phyloP scores from a whole-genome alignment of 1,284 basidiomycete species.

The Ustilago lituana region DNA sequence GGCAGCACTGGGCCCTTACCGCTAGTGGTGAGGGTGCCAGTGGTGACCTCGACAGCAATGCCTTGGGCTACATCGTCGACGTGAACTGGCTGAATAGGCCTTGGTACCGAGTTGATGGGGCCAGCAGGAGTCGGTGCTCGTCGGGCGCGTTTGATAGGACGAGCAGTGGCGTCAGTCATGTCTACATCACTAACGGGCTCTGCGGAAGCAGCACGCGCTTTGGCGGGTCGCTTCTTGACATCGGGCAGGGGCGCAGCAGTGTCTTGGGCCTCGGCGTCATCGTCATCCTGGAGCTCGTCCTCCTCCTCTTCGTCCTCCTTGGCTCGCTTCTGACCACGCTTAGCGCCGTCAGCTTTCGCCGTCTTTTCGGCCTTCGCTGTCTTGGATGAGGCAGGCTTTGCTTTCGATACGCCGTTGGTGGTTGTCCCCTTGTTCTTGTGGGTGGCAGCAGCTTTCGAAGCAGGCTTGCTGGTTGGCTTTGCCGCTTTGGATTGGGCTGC shows the following conservation, averaged over 20 bases:
- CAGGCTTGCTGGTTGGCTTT: conserved; percentile 23
- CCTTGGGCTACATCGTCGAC: conserved; percentile 30
- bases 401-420: conserved; percentile 14
- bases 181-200: conserved; percentile 34
- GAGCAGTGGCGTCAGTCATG: conserved; percentile 30
- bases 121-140: conserved; percentile 44
- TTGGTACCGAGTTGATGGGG: conserved; percentile 47
- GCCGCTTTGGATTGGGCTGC: conserved; percentile 23
- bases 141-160: conserved; percentile 34
- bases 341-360: conserved; percentile 6
- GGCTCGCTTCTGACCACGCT: conserved; percentile 43
- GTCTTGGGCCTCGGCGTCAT: conserved; percentile 21
- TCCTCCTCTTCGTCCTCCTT: conserved; percentile 37
- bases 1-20: conserved; percentile 46
- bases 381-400: conserved; percentile 17
- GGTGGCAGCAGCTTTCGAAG: conserved; percentile 14
- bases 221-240: conserved; percentile 27
- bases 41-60: conserved; percentile 35
- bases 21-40: conserved; percentile 8
- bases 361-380: conserved; percentile 3
- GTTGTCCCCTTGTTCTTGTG: conserved; percentile 16
- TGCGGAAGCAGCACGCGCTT: conserved; percentile 21
- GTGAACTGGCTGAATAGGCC: conserved; percentile 35
- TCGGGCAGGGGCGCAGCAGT: conserved; percentile 33
- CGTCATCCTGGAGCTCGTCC: conserved; percentile 39